Evolutionary conservation across 73 alveolate species (phyloP), one percentile per base, ranked within the genome.

Genomic region (Vitrella brassicaformis): DNA sequence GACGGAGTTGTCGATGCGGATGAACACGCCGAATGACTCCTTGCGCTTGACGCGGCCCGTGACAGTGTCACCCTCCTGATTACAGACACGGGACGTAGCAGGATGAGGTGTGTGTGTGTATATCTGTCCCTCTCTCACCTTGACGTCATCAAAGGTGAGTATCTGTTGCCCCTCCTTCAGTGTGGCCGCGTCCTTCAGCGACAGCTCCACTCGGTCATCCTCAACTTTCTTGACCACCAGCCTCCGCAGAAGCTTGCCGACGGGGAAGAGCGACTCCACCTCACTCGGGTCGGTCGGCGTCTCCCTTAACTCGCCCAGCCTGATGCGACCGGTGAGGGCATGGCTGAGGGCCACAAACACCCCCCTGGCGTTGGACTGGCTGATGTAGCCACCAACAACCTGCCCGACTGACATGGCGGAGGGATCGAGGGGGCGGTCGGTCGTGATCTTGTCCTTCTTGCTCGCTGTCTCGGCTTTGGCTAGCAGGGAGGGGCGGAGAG

Each of bases 341-440:
- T 76, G 75, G 67, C 83, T 76, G 27, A 76, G 31, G 7, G 83
- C 83, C 31, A 76, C 83, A 46, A 76, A 76, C 8, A 76, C 83
- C 27, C 83, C 83, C 22, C 27, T 66, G 0, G 75, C 74, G 14
- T 71, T 76, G 8, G 83, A 27, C 39, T 64, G 14, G 30, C 39
- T 71, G 18, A 76, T 72, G 25, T 68, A 67, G n/a, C 83, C 83
- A 25, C 76, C 45, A 45, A 76, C 76, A 22, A 31, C 46, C 47
- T 68, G 75, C 19, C 68, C 73, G 45, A 68, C 76, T 29, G 30
- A 30, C 68, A 76, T 19, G 30, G 67, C 83, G 0, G 56, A 22
- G 74, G 66, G 76, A 0, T 71, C 45, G 1, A 10, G 0, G 0
- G 71, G 71, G 8, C 83, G 83, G 4, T 19, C 19, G 19, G 46